A percentile compares a stretch with the other conserved stretches of the same genome.
Conservation (phyloP, 352 stramenopile species). For the Phytophthora parvispora region DNA sequence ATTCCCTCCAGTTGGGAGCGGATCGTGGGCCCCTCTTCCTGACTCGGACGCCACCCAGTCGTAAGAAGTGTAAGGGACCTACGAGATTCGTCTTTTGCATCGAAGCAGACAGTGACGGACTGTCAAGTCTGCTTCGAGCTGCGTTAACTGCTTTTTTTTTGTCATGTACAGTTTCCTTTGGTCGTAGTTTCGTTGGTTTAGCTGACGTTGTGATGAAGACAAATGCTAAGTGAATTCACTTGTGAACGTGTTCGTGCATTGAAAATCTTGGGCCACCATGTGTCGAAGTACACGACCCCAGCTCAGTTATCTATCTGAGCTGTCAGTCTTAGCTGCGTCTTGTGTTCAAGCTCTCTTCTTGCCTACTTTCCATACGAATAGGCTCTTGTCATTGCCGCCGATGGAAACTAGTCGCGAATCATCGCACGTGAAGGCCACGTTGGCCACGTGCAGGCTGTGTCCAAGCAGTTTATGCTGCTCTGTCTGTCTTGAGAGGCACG, state of each 20-base stretch:
- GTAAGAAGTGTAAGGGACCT: neutral
- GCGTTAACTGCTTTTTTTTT: neutral
- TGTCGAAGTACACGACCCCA: conserved; percentile 9
- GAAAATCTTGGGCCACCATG: conserved; percentile 6
- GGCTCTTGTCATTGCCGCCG: conserved; percentile 74
- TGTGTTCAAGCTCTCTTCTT: conserved; percentile 1
- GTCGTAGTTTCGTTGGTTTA: neutral
- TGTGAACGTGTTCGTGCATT: neutral
- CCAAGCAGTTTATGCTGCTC: conserved; percentile 68
- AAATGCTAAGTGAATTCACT: too few relatives aligned
- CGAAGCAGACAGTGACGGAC: neutral
- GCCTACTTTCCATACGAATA: conserved; percentile 74
- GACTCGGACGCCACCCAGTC: conserved; percentile 12
- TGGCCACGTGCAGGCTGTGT: conserved; percentile 70
- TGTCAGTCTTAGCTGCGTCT: neutral
- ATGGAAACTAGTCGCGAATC: conserved; percentile 76
- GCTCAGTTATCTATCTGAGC: neutral
- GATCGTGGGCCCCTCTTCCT: conserved; percentile 12
- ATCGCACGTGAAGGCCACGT: conserved; percentile 78
- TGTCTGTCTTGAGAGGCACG: conserved; percentile 68
- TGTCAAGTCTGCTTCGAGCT: conserved; percentile 11
- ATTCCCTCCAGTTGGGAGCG: conserved; percentile 11
- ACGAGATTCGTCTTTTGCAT: neutral
- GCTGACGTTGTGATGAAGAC: neutral
- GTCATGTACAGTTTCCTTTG: neutral